Conservation (phyloP, 2,329 filamentous ascomycete genomes). For the Corinectria fuckeliana region DNA sequence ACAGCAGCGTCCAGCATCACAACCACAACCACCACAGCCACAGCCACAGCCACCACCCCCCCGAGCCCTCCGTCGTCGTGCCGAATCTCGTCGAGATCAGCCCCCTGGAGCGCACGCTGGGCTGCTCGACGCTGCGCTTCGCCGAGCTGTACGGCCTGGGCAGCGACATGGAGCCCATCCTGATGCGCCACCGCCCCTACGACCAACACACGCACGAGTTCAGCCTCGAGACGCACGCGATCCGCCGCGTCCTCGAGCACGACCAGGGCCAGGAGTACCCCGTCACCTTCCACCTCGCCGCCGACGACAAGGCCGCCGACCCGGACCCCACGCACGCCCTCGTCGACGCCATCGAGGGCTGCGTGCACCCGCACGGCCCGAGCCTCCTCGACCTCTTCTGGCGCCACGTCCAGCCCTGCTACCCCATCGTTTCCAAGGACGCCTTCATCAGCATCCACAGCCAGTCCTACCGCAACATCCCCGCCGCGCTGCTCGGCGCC, state of each 20-base stretch:
- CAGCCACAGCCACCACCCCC: background rate
- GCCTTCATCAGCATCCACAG: slow-evolving; percentile 60
- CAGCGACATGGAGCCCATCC: slow-evolving; percentile 44
- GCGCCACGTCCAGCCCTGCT: slow-evolving; percentile 60
- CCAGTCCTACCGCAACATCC: slow-evolving; percentile 58
- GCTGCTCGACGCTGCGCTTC: slow-evolving; percentile 35
- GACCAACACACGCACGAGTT: slow-evolving; percentile 50
- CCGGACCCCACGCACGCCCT: slow-evolving; percentile 33
- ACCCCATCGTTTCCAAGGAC: slow-evolving; percentile 60
- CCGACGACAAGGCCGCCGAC: slow-evolving; percentile 40
- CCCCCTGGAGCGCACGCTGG: slow-evolving; percentile 34
- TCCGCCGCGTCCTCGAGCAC: slow-evolving; percentile 61
- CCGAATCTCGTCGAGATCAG: slow-evolving; percentile 21
- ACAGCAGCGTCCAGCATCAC: slow-evolving; percentile 23
- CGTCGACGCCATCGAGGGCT: slow-evolving; percentile 58
- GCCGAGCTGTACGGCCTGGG: slow-evolving; percentile 43
- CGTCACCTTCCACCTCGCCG: slow-evolving; percentile 43
- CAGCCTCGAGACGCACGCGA: slow-evolving; percentile 66
- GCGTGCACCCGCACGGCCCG: slow-evolving; percentile 64
- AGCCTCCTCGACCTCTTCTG: slow-evolving; percentile 69
- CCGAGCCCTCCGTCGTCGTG: slow-evolving; percentile 23
- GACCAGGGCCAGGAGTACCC: slow-evolving; percentile 45
- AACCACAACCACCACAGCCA: background rate
- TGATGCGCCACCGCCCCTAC: slow-evolving; percentile 55
- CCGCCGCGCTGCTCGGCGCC: slow-evolving; percentile 58